phyloP scores from a whole-genome alignment of 192 early-diverging fungal genomes.

The Linnemannia zychae region DNA sequence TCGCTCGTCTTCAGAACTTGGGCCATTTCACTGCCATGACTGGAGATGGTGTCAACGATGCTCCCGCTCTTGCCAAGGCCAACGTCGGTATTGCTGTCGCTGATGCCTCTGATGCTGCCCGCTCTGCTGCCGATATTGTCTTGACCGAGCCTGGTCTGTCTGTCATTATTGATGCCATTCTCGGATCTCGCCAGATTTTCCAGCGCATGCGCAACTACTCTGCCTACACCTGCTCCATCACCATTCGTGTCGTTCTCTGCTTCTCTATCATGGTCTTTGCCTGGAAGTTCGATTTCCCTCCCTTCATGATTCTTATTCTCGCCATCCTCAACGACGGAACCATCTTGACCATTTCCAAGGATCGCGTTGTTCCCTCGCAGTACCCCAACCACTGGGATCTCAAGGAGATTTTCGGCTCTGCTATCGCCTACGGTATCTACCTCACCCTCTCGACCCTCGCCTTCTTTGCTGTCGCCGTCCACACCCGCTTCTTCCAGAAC shows the following conservation, averaged over 20 bases:
- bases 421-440: slow-evolving; percentile 89
- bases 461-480: slow-evolving; percentile 74
- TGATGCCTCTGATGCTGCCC: slow-evolving; percentile 82
- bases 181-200: slow-evolving; percentile 93
- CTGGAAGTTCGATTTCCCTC: slow-evolving; percentile 87
- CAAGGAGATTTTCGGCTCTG: slow-evolving; percentile 87
- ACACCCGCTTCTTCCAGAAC: slow-evolving; percentile 76
- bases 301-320: slow-evolving; percentile 88
- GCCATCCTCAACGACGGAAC: slow-evolving; percentile 94
- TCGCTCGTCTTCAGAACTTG: slow-evolving; percentile 88
- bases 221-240: slow-evolving; percentile 92
- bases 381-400: slow-evolving; percentile 92
- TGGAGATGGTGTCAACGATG: slow-evolving; percentile 91
- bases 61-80: slow-evolving; percentile 81
- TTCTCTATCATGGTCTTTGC: slow-evolving; percentile 82
- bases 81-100: slow-evolving; percentile 87
- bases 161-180: slow-evolving; percentile 93
- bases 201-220: slow-evolving; percentile 96
- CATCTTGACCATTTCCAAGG: slow-evolving; percentile 92
- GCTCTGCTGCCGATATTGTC: slow-evolving; percentile 84
- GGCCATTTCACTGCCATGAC: slow-evolving; percentile 88
- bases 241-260: slow-evolving; percentile 82
- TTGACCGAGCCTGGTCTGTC: slow-evolving; percentile 84
- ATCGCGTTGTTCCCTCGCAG: slow-evolving; percentile 85
- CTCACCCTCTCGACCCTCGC: slow-evolving; percentile 85